Base-by-base conservation (phyloP, 805 yeast species). In the Komagataella pseudopastoris region DNA sequence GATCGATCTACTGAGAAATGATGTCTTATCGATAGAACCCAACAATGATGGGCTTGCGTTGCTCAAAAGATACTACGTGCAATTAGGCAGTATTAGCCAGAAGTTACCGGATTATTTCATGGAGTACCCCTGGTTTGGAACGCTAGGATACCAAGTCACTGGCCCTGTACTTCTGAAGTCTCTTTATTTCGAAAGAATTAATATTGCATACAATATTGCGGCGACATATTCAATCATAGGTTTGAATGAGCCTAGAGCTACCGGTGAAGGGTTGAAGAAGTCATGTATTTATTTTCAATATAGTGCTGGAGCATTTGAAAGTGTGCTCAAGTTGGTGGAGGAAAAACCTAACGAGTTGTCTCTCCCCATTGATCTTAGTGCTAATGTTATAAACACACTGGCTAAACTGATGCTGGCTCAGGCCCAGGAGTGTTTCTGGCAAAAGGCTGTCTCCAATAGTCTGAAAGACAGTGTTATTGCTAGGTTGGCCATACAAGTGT, bases 351-450 rank as follows among this genome's bases (percentile, higher is more conserved):
- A 60, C 7, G 57, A 54, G 16, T 53, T 64, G 22, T 49, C 51
- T 3, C 56, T 59, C 1, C 65, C 72, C 4, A 55, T 70, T 24
- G 88, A 80, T 50, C 64, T 86, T 14, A 78, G 78, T 45, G 46
- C 52, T 1, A 71, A 72, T 10, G 77, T 87, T 0, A 58, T 85
- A 7, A 65, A 68, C 10, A 69, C 81, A 16, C 65, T 89, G 51
- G 65, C 72, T 44, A 56, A 62, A 10, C 59, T 88, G 43, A 77
- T 78, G 77, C 60, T 85, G 45, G 93, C 95, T 0, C 96, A 88
- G 59, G 93, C 96, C 0, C 96, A 89, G 64, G 96, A 90, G 60
- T 74, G 80, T 10, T 79, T 84, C 50, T 89, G 96, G 96, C 80
- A 76, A 49, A 81, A 82, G 58, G 88, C 96, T 0, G 64, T 71